Conservation (phyloP, 345 rosid species). For the Corymbia maculata region DNA sequence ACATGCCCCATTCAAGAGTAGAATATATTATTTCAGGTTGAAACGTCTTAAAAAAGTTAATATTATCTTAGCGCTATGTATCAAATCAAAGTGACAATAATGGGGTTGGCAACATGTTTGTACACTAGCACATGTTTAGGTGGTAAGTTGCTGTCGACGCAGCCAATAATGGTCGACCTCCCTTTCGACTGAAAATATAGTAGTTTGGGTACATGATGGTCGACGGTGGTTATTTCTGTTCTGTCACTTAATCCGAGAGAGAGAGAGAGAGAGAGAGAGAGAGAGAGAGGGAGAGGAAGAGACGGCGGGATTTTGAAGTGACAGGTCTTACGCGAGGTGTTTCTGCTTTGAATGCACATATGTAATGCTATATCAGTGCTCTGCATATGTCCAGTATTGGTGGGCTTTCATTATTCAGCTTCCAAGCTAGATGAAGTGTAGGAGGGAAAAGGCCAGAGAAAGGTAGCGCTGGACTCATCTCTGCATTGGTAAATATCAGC, state of each 20-base stretch:
- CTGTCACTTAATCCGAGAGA: neutral
- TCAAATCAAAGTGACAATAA: neutral
- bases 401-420: neutral
- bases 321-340: neutral
- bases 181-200: neutral
- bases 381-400: neutral
- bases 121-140: neutral
- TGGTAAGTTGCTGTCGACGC: neutral
- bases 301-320: neutral
- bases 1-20: neutral
- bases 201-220: neutral
- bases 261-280: neutral
- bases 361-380: neutral
- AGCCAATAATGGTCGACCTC: neutral
- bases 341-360: neutral
- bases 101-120: neutral
- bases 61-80: neutral
- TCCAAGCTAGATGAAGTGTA: neutral
- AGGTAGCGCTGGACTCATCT: neutral
- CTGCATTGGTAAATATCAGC: neutral
- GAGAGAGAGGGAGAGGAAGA: neutral
- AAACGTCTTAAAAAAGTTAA: neutral
- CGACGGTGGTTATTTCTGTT: neutral
- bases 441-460: neutral
- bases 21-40: neutral